Percentiles rank a stretch among this genome's conserved stretches.
Evolutionary conservation across 768 basidiomycete species (phyloP).

Genomic region (Tylopilus vinaceipallidus): DNA sequence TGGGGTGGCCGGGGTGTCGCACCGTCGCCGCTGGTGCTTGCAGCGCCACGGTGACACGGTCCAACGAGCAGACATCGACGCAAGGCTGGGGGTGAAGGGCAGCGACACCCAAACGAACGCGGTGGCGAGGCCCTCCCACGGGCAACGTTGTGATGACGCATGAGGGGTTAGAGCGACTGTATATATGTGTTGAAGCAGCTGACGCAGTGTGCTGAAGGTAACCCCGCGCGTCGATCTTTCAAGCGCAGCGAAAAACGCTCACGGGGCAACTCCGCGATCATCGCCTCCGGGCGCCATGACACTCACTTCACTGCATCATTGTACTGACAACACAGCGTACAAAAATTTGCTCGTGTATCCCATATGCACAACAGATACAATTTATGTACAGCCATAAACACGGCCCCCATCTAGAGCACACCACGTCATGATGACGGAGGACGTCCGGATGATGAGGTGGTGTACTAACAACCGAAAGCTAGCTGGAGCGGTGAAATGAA

Average conservation of each 20-base stretch:
- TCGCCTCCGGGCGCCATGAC: neutral
- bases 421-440: neutral
- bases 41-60: too few relatives aligned
- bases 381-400: neutral
- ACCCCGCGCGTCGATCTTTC: slow-evolving; percentile 9
- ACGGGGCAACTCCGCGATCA: slow-evolving; percentile 16
- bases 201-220: neutral
- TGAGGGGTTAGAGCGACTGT: too few relatives aligned
- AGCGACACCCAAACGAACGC: too few relatives aligned
- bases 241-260: slow-evolving; percentile 3
- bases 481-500: neutral
- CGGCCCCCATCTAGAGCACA: neutral
- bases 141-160: too few relatives aligned
- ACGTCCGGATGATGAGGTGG: neutral
- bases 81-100: too few relatives aligned
- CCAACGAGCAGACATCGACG: too few relatives aligned
- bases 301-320: neutral
- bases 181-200: too few relatives aligned
- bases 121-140: too few relatives aligned
- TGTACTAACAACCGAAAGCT: neutral
- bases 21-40: too few relatives aligned
- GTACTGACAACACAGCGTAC: neutral
- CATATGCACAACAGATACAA: neutral
- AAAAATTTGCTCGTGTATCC: neutral
- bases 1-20: too few relatives aligned